Conservation (phyloP, 2,329 filamentous ascomycete genomes). For the Verticillium longisporum region DNA sequence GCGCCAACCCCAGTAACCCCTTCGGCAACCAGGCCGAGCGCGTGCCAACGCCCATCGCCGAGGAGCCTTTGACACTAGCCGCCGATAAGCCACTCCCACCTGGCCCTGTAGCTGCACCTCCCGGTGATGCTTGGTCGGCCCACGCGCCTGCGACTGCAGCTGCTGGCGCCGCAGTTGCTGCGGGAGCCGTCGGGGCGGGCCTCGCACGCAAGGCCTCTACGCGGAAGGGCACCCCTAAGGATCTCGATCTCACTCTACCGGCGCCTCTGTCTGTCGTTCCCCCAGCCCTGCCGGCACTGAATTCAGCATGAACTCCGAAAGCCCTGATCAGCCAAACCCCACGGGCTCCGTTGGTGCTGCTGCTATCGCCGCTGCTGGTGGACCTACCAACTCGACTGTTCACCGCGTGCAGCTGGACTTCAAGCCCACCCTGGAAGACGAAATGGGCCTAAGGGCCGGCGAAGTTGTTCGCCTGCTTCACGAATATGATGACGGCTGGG, state of each 20-base stretch:
- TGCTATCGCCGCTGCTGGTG: slow-evolving; percentile 56
- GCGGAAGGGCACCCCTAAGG: slow-evolving; percentile 42
- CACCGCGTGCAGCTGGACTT: slow-evolving; percentile 95
- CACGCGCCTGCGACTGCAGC: slow-evolving; percentile 26
- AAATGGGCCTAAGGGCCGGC: slow-evolving; percentile 74
- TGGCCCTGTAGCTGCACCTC: slow-evolving; percentile 15
- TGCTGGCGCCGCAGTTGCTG: slow-evolving; percentile 21
- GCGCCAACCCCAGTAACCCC: slow-evolving; percentile 57
- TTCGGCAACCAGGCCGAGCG: slow-evolving; percentile 59
- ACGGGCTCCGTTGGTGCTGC: slow-evolving; percentile 42
- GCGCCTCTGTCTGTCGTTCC: slow-evolving; percentile 29
- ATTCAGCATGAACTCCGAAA: slow-evolving; percentile 50
- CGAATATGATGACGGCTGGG: slow-evolving; percentile 98
- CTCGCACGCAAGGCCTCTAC: slow-evolving; percentile 50
- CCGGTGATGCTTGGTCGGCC: background rate
- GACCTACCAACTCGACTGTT: slow-evolving; percentile 57
- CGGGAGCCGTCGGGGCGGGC: slow-evolving; percentile 13
- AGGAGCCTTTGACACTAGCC: slow-evolving; percentile 29
- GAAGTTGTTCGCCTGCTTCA: slow-evolving; percentile 84
- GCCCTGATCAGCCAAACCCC: slow-evolving; percentile 35
- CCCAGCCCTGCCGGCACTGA: slow-evolving; percentile 59
- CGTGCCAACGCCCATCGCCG: slow-evolving; percentile 31
- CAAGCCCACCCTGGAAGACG: slow-evolving; percentile 84
- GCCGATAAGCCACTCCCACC: slow-evolving; percentile 17
- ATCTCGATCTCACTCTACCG: slow-evolving; percentile 47